Percentiles rank a stretch among this genome's conserved stretches.
Evolutionary conservation across 805 yeast species (phyloP).

Genomic region (Diddensiella santjacobensis): DNA sequence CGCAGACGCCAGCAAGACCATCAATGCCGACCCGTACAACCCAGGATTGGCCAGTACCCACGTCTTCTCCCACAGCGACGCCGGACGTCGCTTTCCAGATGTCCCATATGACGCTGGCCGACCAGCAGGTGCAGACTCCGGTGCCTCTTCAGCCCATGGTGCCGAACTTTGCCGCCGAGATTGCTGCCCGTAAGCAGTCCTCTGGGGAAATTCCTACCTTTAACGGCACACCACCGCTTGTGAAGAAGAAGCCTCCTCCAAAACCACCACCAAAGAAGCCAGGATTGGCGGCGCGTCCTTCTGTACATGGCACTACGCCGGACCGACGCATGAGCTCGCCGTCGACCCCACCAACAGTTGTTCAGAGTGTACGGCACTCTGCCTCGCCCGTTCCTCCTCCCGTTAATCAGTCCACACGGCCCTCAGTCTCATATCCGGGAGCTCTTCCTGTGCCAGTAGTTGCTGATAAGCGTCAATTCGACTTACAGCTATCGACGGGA

Average conservation of each 20-base stretch:
- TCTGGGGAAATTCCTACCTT: conserved; percentile 14
- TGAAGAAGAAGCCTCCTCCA: conserved; percentile 25
- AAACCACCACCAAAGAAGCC: conserved; percentile 25
- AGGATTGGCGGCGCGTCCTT: conserved; percentile 9
- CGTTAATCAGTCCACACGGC: conserved; percentile 14
- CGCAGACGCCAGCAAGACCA: neutral
- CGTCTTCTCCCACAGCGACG: neutral
- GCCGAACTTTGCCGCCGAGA: conserved; percentile 35
- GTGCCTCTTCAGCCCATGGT: neutral
- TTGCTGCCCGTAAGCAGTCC: conserved; percentile 24
- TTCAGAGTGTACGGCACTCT: neutral
- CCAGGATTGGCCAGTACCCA: neutral
- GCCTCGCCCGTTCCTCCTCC: conserved; percentile 15
- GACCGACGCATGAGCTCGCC: no score
- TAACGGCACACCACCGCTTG: conserved; percentile 10
- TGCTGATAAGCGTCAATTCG: conserved; percentile 15
- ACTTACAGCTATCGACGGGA: conserved; percentile 22
- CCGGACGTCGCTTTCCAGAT: neutral
- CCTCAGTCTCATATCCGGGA: conserved; percentile 7
- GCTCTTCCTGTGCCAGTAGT: conserved; percentile 3
- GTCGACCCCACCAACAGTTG: neutral
- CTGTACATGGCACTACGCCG: neutral
- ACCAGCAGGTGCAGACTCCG: neutral
- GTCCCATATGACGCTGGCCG: neutral
- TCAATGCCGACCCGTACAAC: neutral